phyloP scores from a whole-genome alignment of 176 grass and related monocot genomes.

The Ananas comosus region DNA sequence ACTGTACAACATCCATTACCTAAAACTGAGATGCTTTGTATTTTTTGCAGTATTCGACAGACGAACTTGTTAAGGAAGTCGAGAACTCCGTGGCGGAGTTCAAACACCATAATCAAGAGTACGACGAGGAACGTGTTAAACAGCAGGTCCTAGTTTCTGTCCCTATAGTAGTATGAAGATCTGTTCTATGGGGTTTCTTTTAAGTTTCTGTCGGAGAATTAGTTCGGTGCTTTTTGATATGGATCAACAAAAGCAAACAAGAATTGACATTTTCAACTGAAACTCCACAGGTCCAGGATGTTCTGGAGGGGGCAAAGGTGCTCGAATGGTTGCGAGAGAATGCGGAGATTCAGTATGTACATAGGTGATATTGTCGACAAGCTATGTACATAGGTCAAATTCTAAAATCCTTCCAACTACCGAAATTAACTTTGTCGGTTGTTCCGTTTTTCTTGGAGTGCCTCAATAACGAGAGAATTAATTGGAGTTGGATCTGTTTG shows the following conservation, averaged over 20 bases:
- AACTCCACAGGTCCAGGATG: slow-evolving; percentile 54
- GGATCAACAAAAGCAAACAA: not conserved
- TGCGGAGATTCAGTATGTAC: slow-evolving; percentile 50
- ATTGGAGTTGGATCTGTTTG: too few relatives aligned
- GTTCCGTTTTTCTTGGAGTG: too few relatives aligned
- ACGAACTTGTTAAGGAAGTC: slow-evolving; percentile 84
- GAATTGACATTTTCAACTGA: not conserved
- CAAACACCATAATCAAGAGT: slow-evolving; percentile 81
- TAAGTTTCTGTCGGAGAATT: not conserved
- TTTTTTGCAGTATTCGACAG: slow-evolving; percentile 63
- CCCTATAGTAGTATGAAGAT: slow-evolving; percentile 8
- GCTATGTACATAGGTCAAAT: not conserved
- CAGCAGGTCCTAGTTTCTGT: slow-evolving; percentile 47
- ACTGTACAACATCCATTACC: not conserved
- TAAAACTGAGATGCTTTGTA: slow-evolving; percentile 7
- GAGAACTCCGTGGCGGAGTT: slow-evolving; percentile 73
- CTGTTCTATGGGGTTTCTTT: slow-evolving; percentile 5
- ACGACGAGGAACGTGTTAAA: slow-evolving; percentile 68
- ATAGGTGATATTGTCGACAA: slow-evolving; percentile 15
- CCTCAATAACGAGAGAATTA: too few relatives aligned
- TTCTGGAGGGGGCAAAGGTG: slow-evolving; percentile 77
- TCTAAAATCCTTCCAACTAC: not conserved
- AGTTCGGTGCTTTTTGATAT: too few relatives aligned
- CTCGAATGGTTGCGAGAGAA: slow-evolving; percentile 95
- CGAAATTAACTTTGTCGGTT: too few relatives aligned